These are phyloP conservation scores for Cladosporium halotolerans DNA, from an alignment of 2,329 filamentous ascomycete genomes.

Conservation along the genomic window DNA sequence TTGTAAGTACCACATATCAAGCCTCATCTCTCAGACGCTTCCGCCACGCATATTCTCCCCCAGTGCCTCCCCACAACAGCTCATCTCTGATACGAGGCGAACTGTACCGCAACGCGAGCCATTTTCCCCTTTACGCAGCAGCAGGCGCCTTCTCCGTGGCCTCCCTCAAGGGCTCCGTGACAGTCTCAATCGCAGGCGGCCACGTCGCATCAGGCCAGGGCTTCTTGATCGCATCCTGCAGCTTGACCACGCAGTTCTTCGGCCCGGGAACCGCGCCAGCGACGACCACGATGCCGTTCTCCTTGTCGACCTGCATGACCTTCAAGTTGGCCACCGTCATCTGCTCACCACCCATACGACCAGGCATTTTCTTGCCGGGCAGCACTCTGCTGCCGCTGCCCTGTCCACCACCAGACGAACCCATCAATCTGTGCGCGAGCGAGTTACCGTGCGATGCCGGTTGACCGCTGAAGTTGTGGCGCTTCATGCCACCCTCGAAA, in stretches of 20 bases:
- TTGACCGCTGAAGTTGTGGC: conserved; percentile 83
- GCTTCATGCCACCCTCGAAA: conserved; percentile 97
- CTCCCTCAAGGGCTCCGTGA: conserved; percentile 3
- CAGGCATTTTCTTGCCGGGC: conserved; percentile 97
- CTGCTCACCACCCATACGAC: conserved; percentile 84
- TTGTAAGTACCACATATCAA: no score
- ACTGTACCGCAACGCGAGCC: neutral
- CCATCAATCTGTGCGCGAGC: conserved; percentile 85
- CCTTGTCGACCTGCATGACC: conserved; percentile 79
- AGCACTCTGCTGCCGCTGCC: conserved; percentile 86
- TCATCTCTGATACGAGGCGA: neutral
- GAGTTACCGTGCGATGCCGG: conserved; percentile 92
- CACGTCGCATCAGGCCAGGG: conserved; percentile 52
- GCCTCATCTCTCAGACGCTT: neutral
- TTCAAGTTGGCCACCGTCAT: conserved; percentile 88
- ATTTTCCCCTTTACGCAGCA: neutral
- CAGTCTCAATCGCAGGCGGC: conserved; percentile 2
- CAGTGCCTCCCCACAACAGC: neutral
- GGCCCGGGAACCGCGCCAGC: conserved; percentile 83
- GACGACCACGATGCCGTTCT: conserved; percentile 81
- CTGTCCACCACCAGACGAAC: conserved; percentile 82
- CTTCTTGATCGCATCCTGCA: conserved; percentile 91
- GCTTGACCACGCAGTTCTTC: conserved; percentile 74
- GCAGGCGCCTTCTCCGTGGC: conserved; percentile 7
- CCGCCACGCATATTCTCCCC: neutral